Conservation (phyloP, 2,329 filamentous ascomycete species). For the Clarireedia sp. region DNA sequence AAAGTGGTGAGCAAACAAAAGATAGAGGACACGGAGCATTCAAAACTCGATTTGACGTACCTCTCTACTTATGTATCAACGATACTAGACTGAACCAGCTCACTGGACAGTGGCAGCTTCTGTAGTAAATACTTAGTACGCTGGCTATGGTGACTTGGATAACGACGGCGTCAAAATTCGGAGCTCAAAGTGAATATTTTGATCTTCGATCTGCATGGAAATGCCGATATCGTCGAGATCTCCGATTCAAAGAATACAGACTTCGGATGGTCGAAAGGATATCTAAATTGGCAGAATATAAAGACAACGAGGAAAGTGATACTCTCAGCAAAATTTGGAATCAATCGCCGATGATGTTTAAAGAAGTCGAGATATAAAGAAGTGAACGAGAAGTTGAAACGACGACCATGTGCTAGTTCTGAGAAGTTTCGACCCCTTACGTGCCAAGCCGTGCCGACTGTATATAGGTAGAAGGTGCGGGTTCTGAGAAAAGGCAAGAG, state of each 20-base stretch:
- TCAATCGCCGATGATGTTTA: neutral
- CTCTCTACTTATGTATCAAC: neutral
- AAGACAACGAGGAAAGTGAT: neutral
- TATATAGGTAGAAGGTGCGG: neutral
- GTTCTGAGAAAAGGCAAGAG: too few species aligned
- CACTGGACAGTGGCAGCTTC: neutral
- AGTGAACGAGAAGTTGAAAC: neutral
- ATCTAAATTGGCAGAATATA: too few species aligned
- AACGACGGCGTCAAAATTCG: neutral
- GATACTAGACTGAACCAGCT: neutral
- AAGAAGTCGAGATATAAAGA: neutral
- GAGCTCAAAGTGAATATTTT: neutral
- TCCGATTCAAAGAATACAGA: neutral
- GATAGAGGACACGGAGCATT: neutral
- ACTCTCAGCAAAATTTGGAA: neutral
- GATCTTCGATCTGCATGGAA: neutral
- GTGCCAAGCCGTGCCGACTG: neutral
- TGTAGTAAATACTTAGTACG: neutral
- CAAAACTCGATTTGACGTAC: neutral
- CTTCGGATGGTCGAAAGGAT: neutral
- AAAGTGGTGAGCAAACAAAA: neutral
- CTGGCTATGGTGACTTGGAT: neutral
- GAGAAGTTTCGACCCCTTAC: neutral
- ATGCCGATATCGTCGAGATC: neutral
- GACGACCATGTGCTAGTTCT: neutral